A percentile compares a stretch with the other conserved stretches of the same genome.
Conservation (phyloP, 345 rosid genomes). For the Citrus glauca region DNA sequence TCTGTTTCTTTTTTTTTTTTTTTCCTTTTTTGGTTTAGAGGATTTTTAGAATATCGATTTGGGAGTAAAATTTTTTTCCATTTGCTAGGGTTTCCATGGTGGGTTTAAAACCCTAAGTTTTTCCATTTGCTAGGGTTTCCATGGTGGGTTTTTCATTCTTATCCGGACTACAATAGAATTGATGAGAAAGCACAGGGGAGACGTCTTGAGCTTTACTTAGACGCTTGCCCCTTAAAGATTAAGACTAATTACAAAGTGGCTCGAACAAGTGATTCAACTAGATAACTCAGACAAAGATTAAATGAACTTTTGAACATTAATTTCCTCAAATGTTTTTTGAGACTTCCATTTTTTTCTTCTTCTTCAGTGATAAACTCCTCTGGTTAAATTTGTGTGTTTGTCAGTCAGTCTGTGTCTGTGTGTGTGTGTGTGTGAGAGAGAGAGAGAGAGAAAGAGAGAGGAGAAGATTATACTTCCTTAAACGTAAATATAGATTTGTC, state of each 20-base stretch:
- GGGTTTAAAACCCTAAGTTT: background rate
- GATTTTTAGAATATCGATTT: background rate
- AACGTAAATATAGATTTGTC: conserved; percentile 2
- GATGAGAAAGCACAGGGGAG: background rate
- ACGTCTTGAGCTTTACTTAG: background rate
- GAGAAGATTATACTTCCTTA: background rate
- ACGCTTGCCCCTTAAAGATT: background rate
- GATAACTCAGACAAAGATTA: background rate
- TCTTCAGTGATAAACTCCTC: background rate
- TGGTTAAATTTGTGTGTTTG: background rate
- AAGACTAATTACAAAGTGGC: background rate
- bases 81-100: conserved; percentile 12
- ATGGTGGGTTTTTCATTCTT: background rate
- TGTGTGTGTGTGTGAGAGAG: background rate
- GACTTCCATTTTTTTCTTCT: background rate
- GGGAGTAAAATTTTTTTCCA: background rate
- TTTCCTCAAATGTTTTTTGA: background rate
- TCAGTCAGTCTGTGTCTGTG: too few species aligned
- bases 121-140: conserved; percentile 9
- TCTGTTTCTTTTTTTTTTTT: background rate
- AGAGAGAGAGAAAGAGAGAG: background rate
- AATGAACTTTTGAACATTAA: background rate
- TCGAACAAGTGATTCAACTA: background rate
- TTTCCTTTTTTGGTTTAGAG: background rate
- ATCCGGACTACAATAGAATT: background rate